Evolutionary conservation across 192 early-diverging fungal genomes (phyloP), one percentile per base, ranked within the genome.

Genomic region (Rhizoclosmatium sp.): DNA sequence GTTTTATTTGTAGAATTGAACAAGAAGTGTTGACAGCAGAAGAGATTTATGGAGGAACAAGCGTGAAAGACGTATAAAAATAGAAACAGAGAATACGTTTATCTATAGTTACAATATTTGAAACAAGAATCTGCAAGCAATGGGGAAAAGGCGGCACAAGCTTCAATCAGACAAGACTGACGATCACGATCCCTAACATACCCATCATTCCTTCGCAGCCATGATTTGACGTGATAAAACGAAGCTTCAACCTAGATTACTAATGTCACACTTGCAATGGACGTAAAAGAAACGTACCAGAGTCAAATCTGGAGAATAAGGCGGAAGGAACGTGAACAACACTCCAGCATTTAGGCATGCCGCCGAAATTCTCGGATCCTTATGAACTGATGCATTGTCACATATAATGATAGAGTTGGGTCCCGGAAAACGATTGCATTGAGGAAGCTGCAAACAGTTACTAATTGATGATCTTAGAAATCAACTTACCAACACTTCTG

Each of bases 371-470:
- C 46, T 10, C 0, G 45, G 67, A 47, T 47, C 46, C 19, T 69
- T 69, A 23, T 69, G 67, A 31, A 69, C 46, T 41, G 10, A 2
- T 46, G 67, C 67, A 69, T 69, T 49, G 31, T 69, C 67, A 69
- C n/a, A 42, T 16, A 69, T 44, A 14, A 69, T 12, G 12, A 65
- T 23, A 39, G 23, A 3, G 5, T 65, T 65, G 14, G 62, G 62
- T 2, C 1, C 62, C 14, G 62, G 62, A 39, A 21, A 65, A 12
- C 23, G 9, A 39, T 65, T 65, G 23, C 21, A 40, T 12, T 65
- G 14, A 12, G 62, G 62, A 41, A 65, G 62, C 62, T 65, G 41
- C 12, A 40, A 12, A 65, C 23, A 4, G 4, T 65, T 7, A 65
- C 62, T 31, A 31, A 65, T 2, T 12, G 23, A 23, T 21, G 1